Evolutionary conservation across 176 grass and related monocot species (phyloP).

Genomic region (Pontederia paniculata): DNA sequence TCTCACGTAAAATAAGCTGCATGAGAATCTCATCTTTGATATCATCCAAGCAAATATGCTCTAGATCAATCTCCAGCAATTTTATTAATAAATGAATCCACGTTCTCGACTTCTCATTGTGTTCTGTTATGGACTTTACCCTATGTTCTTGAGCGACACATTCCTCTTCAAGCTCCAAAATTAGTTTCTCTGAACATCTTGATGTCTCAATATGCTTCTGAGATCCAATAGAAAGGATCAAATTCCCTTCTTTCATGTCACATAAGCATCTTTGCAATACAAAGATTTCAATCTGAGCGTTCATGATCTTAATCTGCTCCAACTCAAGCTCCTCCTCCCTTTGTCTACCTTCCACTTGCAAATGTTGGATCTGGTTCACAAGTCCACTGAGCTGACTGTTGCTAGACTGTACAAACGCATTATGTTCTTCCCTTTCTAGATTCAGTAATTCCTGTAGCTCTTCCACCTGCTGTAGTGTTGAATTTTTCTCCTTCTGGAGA

Average conservation of each 20-base stretch:
- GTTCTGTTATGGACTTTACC: slow-evolving; percentile 24
- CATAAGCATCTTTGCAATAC: slow-evolving; percentile 65
- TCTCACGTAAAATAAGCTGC: slow-evolving; percentile 86
- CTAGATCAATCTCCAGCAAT: slow-evolving; percentile 61
- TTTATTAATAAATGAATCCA: slow-evolving; percentile 53
- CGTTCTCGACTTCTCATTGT: slow-evolving; percentile 46
- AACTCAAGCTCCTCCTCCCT: slow-evolving; percentile 50
- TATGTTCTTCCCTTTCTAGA: slow-evolving; percentile 39
- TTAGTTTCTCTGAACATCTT: background rate
- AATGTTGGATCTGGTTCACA: slow-evolving; percentile 28
- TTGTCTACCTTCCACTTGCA: slow-evolving; percentile 37
- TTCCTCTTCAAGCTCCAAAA: slow-evolving; percentile 7
- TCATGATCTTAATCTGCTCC: slow-evolving; percentile 47
- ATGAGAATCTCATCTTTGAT: slow-evolving; percentile 75
- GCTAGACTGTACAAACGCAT: slow-evolving; percentile 31
- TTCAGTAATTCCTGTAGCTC: slow-evolving; percentile 43
- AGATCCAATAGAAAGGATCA: slow-evolving; percentile 18
- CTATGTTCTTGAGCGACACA: slow-evolving; percentile 31
- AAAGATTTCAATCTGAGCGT: slow-evolving; percentile 64
- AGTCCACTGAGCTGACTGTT: slow-evolving; percentile 19
- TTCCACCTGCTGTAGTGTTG: slow-evolving; percentile 24
- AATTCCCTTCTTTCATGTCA: slow-evolving; percentile 55
- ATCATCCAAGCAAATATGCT: slow-evolving; percentile 47
- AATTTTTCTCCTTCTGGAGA: slow-evolving; percentile 62
- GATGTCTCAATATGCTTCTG: slow-evolving; percentile 30